Percentiles rank a stretch among this genome's conserved stretches.
Evolutionary conservation across 768 basidiomycete species (phyloP).

Genomic region (Lentinula guzmanii): DNA sequence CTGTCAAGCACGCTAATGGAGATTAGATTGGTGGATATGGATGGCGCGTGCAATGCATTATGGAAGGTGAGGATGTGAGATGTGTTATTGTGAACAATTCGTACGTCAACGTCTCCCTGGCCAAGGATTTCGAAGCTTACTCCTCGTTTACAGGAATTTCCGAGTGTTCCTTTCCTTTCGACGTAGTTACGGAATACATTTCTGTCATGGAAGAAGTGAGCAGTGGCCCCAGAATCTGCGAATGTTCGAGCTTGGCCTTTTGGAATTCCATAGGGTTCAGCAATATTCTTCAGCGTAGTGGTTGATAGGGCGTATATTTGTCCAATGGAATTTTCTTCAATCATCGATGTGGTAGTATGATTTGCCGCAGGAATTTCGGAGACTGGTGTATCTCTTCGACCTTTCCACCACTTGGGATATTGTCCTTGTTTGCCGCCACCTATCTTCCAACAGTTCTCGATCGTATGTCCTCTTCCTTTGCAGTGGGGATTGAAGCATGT

Average conservation of each 20-base stretch:
- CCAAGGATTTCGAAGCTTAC: conserved; percentile 5
- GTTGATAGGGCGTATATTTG: too few species aligned
- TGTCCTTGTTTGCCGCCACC: conserved; percentile 4
- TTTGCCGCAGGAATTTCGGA: too few species aligned
- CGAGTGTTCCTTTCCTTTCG: not conserved
- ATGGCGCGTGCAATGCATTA: conserved; percentile 11
- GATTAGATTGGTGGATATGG: conserved; percentile 7
- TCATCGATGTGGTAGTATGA: too few species aligned
- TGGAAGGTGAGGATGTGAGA: not conserved
- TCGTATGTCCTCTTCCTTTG: conserved; percentile 9
- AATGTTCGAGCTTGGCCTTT: too few species aligned
- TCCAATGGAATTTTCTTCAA: too few species aligned
- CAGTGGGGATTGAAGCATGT: conserved; percentile 13
- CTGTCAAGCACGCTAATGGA: conserved; percentile 6
- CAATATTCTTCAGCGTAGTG: too few species aligned
- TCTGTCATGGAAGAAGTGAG: conserved; percentile 7
- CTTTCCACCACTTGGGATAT: conserved; percentile 9
- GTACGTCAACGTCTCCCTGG: conserved; percentile 1
- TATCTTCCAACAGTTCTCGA: conserved; percentile 13
- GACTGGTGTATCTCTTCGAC: too few species aligned
- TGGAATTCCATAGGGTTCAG: too few species aligned
- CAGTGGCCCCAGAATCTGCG: conserved; percentile 9
- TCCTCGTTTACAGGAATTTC: not conserved
- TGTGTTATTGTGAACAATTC: not conserved
- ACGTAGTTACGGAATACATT: conserved; percentile 2